Conservation (phyloP, 2,329 filamentous ascomycete genomes). For the Lasiodiplodia hormozganensis region DNA sequence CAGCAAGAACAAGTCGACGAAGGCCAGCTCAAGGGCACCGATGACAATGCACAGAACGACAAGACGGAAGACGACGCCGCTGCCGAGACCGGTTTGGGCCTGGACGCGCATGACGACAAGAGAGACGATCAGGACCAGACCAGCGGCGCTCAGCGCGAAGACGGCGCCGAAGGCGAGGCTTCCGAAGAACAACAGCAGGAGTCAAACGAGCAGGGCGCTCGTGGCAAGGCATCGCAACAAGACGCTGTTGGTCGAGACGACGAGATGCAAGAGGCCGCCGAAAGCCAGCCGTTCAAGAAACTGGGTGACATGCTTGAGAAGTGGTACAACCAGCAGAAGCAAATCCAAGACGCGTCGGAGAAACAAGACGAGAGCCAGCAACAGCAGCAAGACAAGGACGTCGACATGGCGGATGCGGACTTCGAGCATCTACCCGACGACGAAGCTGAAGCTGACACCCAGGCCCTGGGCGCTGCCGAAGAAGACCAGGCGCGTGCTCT, state of each 20-base stretch:
- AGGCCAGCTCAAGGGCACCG: constrained; percentile 31
- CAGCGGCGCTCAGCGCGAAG: constrained; percentile 65
- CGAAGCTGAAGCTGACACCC: constrained; percentile 80
- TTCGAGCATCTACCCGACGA: constrained; percentile 94
- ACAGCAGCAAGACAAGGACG: constrained; percentile 59
- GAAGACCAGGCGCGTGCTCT: constrained; percentile 87
- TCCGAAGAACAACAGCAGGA: constrained; percentile 69
- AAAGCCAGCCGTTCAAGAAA: constrained; percentile 85
- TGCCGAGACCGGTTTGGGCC: constrained; percentile 68
- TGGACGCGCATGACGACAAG: constrained; percentile 66
- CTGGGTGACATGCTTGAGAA: constrained; percentile 90
- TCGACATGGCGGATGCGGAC: constrained; percentile 80
- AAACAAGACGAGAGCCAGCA: constrained; percentile 59
- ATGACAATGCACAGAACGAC: constrained; percentile 45
- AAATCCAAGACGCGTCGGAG: constrained; percentile 64
- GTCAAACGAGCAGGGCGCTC: constrained; percentile 67
- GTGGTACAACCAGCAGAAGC: constrained; percentile 87
- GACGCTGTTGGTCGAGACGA: constrained; percentile 47
- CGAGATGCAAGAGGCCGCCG: constrained; percentile 46
- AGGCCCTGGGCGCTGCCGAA: constrained; percentile 86
- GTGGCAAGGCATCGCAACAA: constrained; percentile 43
- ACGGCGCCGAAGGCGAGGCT: constrained; percentile 70
- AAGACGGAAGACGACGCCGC: constrained; percentile 58
- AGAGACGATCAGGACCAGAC: constrained; percentile 66
- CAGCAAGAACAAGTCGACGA: constrained; percentile 43